These are phyloP conservation scores for Populus deltoides DNA, from an alignment of 345 rosid species.

Conservation along the genomic window DNA sequence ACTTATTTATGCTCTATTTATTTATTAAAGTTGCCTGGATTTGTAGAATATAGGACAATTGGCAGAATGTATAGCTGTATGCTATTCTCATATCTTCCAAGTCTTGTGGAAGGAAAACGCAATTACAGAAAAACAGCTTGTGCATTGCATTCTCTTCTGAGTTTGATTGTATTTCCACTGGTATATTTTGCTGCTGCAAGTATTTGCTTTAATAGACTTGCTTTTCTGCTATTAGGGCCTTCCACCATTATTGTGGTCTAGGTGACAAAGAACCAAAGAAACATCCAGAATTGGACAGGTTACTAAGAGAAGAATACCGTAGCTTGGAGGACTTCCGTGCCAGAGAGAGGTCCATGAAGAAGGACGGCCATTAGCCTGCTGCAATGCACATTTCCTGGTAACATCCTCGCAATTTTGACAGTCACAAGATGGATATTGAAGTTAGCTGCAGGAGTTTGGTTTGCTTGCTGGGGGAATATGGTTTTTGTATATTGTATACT, in stretches of 20 bases:
- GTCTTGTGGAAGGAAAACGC: background rate
- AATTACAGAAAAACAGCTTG: background rate
- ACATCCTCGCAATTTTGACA: conserved; percentile 41
- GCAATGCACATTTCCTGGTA: background rate
- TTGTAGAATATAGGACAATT: background rate
- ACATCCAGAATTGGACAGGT: conserved; percentile 72
- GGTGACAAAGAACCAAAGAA: conserved; percentile 52
- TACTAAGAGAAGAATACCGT: conserved; percentile 63
- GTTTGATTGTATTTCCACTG: background rate
- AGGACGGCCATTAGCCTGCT: conserved; percentile 28
- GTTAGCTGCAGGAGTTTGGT: conserved; percentile 14
- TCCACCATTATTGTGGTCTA: conserved; percentile 73
- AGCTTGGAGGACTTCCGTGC: conserved; percentile 70
- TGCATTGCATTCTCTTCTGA: background rate
- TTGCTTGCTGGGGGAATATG: conserved; percentile 12
- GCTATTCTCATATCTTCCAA: background rate
- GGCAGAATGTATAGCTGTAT: background rate
- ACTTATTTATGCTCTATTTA: background rate
- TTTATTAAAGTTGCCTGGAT: background rate
- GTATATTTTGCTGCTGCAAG: background rate
- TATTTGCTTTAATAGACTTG: background rate
- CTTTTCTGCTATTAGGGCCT: conserved; percentile 59
- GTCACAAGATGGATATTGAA: conserved; percentile 15
- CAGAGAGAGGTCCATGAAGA: conserved; percentile 44
- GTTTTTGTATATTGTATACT: conserved; percentile 23